Evolutionary conservation across 2,329 filamentous ascomycete genomes (phyloP).

Genomic region (Leptographium galeiforme): DNA sequence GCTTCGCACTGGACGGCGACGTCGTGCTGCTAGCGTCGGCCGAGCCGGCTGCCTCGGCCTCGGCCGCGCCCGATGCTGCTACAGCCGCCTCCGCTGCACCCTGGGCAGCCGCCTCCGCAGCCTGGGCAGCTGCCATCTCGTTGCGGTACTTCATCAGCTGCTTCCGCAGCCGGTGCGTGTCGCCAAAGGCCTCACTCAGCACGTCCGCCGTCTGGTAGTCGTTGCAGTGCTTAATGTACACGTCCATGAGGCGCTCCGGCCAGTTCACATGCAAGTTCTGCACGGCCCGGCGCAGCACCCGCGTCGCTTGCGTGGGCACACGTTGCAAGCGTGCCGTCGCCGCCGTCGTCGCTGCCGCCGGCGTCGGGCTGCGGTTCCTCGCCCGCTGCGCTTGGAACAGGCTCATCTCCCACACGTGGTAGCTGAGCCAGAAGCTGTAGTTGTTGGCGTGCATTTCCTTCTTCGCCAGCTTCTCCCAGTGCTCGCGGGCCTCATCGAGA

Average conservation of each 20-base stretch:
- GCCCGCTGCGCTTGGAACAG: slow-evolving; percentile 31
- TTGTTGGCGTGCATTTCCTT: slow-evolving; percentile 56
- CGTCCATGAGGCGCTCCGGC: slow-evolving; percentile 62
- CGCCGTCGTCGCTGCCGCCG: slow-evolving; percentile 33
- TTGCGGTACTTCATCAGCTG: slow-evolving; percentile 50
- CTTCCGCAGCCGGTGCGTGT: slow-evolving; percentile 56
- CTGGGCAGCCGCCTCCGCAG: slow-evolving; percentile 8
- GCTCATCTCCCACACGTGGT: slow-evolving; percentile 85
- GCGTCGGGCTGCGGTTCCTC: slow-evolving; percentile 36
- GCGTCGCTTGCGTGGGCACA: slow-evolving; percentile 61
- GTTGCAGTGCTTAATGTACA: slow-evolving; percentile 71
- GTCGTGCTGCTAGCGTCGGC: not conserved
- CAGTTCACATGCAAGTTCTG: slow-evolving; percentile 52
- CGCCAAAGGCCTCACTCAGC: slow-evolving; percentile 60
- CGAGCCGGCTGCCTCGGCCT: slow-evolving; percentile 15
- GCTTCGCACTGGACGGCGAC: slow-evolving; percentile 41
- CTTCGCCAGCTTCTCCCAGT: slow-evolving; percentile 59
- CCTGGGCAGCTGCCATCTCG: slow-evolving; percentile 38
- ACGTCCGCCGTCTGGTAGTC: slow-evolving; percentile 73
- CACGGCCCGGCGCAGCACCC: slow-evolving; percentile 60
- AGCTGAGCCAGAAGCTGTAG: slow-evolving; percentile 88
- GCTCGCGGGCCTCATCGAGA: slow-evolving; percentile 59
- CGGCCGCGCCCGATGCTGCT: not conserved
- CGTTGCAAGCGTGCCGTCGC: slow-evolving; percentile 27
- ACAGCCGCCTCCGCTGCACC: slow-evolving; percentile 19